Evolutionary conservation across 805 yeast species (phyloP).

Genomic region (Pichia occidentalis): DNA sequence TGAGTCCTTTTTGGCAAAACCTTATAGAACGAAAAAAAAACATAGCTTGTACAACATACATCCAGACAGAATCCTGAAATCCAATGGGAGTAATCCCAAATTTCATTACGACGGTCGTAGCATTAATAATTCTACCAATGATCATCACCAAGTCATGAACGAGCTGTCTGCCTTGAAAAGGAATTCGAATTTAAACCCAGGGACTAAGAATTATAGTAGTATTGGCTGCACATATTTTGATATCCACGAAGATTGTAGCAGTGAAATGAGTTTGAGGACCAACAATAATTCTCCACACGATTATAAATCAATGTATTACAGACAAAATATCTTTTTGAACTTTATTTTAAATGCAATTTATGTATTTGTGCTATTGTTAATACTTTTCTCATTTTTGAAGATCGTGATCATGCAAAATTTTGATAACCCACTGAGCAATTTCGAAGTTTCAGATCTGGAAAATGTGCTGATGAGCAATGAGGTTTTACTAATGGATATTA

Average conservation of each 20-base stretch:
- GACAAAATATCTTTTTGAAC: conserved; percentile 20
- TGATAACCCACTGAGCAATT: conserved; percentile 22
- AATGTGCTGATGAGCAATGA: conserved; percentile 29
- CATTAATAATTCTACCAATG: too few species aligned
- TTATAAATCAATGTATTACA: conserved; percentile 25
- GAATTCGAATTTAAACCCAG: too few species aligned
- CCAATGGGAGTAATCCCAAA: too few species aligned
- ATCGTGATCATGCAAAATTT: conserved; percentile 24
- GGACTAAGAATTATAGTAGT: too few species aligned
- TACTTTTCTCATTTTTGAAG: conserved; percentile 13
- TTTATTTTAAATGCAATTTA: conserved; percentile 16
- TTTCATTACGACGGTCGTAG: too few species aligned
- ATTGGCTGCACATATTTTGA: conserved; percentile 3
- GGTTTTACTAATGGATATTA: conserved; percentile 28
- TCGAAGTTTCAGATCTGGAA: conserved; percentile 22
- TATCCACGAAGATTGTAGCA: neutral
- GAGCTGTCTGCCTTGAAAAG: too few species aligned
- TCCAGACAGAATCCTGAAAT: neutral
- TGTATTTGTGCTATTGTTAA: conserved; percentile 9
- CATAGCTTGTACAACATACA: neutral
- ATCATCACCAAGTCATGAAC: too few species aligned
- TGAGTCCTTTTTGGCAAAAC: conserved; percentile 20
- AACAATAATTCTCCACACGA: conserved; percentile 29
- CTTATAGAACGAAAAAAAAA: conserved; percentile 10
- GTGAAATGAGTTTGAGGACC: neutral